A percentile compares a stretch with the other conserved stretches of the same genome.
Conservation (phyloP, 1,284 basidiomycete genomes). For the Ceratobasidium sp. region DNA sequence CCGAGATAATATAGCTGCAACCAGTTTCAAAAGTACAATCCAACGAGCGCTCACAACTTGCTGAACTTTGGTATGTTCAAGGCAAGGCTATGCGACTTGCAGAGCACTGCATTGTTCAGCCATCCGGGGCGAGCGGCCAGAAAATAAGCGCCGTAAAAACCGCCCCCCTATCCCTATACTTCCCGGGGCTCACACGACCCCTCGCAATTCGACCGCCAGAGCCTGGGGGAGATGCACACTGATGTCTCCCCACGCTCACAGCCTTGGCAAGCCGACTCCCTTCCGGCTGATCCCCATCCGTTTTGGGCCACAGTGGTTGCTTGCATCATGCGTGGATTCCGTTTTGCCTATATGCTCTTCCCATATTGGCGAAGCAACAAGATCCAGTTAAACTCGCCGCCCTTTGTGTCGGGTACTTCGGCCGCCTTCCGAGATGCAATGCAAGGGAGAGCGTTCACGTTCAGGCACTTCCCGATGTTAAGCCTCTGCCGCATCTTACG, state of each 20-base stretch:
- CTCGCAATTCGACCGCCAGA: not conserved
- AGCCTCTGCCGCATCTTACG: not conserved
- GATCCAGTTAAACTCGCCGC: not conserved
- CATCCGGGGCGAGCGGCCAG: not conserved
- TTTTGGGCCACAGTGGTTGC: not conserved
- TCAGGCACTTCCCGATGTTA: constrained; percentile 6
- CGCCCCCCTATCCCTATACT: constrained; percentile 4
- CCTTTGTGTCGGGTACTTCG: constrained; percentile 17
- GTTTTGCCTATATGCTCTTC: constrained; percentile 14
- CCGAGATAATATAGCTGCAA: not conserved
- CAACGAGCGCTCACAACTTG: not conserved
- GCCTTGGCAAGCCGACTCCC: constrained; percentile 12
- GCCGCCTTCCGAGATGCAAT: not conserved
- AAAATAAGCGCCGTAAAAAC: constrained; percentile 16
- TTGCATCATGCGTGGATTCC: constrained; percentile 25
- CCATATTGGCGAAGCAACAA: constrained; percentile 1
- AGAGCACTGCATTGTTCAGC: not conserved
- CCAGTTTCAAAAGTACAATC: not conserved
- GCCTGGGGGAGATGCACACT: not conserved
- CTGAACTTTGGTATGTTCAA: not conserved
- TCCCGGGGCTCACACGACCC: constrained; percentile 3
- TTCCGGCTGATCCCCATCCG: constrained; percentile 21
- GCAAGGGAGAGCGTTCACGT: not conserved
- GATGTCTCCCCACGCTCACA: constrained; percentile 19
- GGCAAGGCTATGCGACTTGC: not conserved